These are phyloP conservation scores for Gracilaria caudata DNA, from an alignment of 23 red algal genomes.

Conservation along the genomic window DNA sequence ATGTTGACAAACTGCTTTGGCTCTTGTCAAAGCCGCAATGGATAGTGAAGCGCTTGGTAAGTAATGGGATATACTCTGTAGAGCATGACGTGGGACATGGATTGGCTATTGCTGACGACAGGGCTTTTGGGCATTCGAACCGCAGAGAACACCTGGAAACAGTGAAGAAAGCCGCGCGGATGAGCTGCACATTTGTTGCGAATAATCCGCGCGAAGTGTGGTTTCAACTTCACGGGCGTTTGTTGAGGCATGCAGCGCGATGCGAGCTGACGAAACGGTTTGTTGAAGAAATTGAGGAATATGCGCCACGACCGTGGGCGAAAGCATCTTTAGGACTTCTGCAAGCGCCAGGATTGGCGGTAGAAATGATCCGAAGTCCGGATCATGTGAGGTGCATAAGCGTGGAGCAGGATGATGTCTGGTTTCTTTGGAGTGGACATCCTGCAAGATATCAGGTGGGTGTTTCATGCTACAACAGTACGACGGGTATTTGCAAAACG, in stretches of 20 bases:
- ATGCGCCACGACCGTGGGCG: constrained; percentile 17
- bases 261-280: constrained; percentile 4
- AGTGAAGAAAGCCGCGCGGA: constrained; percentile 4
- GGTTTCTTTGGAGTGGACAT: background rate
- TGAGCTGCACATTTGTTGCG: constrained; percentile 10
- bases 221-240: constrained; percentile 30
- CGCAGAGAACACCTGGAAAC: constrained; percentile 5
- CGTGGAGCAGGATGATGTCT: background rate
- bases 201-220: constrained; percentile 13
- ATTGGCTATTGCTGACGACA: background rate
- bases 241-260: constrained; percentile 26
- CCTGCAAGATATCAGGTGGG: background rate
- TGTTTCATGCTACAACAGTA: background rate
- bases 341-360: background rate
- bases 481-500: background rate
- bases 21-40: background rate
- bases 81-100: background rate
- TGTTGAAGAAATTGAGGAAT: constrained; percentile 3
- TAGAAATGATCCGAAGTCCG: background rate
- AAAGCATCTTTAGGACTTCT: constrained; percentile 22
- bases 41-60: background rate
- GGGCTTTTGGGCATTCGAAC: background rate
- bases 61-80: background rate
- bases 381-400: background rate
- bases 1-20: background rate